phyloP scores from a whole-genome alignment of 129 eudicot species.

The Lactuca sativa region DNA sequence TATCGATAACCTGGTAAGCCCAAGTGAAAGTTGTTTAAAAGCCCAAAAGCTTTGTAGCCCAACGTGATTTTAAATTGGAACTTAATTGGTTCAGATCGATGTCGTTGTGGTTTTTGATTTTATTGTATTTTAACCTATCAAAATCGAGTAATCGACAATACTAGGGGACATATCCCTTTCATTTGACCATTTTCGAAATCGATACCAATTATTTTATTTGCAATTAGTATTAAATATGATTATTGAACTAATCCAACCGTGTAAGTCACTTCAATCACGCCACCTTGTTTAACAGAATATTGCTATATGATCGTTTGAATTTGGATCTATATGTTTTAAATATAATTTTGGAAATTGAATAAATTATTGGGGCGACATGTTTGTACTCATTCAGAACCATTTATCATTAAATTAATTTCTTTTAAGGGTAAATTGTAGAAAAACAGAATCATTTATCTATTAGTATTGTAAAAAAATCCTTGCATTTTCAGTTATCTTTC shows the following conservation, averaged over 20 bases:
- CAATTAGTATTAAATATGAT: not conserved
- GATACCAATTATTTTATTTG: slow-evolving; percentile 3
- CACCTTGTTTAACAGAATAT: slow-evolving; percentile 6
- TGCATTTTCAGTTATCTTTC: no score
- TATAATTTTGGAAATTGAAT: no score
- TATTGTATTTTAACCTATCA: not conserved
- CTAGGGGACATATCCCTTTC: slow-evolving; percentile 5
- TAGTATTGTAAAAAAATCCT: no score
- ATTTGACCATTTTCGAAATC: slow-evolving; percentile 21
- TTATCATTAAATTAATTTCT: not conserved
- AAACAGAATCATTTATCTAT: not conserved
- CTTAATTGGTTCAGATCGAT: not conserved
- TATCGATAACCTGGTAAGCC: not conserved
- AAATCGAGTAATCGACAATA: not conserved
- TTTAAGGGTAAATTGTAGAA: not conserved
- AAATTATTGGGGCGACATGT: not conserved
- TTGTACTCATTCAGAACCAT: slow-evolving; percentile 1
- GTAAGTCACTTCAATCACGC: slow-evolving; percentile 28
- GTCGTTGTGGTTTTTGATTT: not conserved
- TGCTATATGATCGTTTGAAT: not conserved
- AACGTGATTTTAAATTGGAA: not conserved
- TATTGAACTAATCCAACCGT: slow-evolving; percentile 33
- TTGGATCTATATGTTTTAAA: not conserved
- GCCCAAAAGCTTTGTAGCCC: not conserved
- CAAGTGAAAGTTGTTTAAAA: not conserved